Percentiles rank a stretch among this genome's conserved stretches.
These are phyloP conservation scores for Penicillium diatomitis DNA, from an alignment of 495 filamentous ascomycete species.

Conservation along the genomic window DNA sequence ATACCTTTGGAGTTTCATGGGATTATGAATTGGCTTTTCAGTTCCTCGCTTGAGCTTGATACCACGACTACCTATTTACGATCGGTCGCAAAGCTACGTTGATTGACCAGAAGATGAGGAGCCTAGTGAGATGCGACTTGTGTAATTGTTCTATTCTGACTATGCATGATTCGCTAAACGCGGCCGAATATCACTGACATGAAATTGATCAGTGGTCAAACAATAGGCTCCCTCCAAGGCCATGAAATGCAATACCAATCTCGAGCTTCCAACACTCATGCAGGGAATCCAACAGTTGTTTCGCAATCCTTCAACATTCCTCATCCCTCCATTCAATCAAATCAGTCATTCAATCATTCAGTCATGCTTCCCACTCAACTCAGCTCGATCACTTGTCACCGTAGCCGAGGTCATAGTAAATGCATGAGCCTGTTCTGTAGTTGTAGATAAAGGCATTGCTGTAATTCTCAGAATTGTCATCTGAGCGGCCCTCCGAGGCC, in stretches of 20 bases:
- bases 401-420: constrained; percentile 62
- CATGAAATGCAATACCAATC: too few species aligned
- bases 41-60: background rate
- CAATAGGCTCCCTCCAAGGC: too few species aligned
- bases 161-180: too few species aligned
- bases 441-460: constrained; percentile 76
- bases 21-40: constrained; percentile 2
- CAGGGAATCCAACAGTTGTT: too few species aligned
- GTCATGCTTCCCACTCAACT: background rate
- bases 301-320: background rate
- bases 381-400: constrained; percentile 15
- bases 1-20: constrained; percentile 23
- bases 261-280: too few species aligned
- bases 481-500: constrained; percentile 39
- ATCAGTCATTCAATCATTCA: constrained; percentile 5
- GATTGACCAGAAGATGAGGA: too few species aligned
- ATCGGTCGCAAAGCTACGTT: too few species aligned
- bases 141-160: too few species aligned
- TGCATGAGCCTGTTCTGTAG: constrained; percentile 63
- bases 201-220: too few species aligned
- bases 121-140: too few species aligned
- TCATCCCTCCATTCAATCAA: background rate
- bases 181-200: too few species aligned
- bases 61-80: too few species aligned
- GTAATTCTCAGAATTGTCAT: constrained; percentile 38